Conservation (phyloP, 2,329 filamentous ascomycete genomes). For the Plectosphaerella cucumerina region DNA sequence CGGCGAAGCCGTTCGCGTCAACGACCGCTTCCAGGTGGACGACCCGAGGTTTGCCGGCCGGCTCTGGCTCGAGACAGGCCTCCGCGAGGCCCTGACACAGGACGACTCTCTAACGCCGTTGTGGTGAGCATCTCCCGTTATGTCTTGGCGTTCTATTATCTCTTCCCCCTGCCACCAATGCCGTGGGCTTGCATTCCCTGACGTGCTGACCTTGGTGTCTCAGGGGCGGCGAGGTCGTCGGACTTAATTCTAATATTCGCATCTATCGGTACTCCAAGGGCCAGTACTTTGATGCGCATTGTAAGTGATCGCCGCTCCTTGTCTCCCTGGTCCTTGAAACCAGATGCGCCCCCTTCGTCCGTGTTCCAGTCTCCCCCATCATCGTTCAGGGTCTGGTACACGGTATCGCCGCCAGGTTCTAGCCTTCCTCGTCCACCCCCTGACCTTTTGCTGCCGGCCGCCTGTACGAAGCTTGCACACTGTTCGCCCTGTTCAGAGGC, state of each 20-base stretch:
- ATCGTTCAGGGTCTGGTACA: no score
- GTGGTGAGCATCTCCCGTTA: slow-evolving; percentile 35
- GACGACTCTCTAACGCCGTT: slow-evolving; percentile 27
- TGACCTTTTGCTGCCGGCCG: no score
- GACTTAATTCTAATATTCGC: slow-evolving; percentile 82
- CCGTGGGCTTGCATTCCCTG: not conserved
- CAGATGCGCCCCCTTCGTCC: no score
- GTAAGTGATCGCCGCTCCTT: slow-evolving; percentile 42
- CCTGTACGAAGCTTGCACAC: no score
- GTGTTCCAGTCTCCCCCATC: no score
- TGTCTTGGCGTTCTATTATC: not conserved
- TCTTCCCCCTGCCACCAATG: not conserved
- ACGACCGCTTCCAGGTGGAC: slow-evolving; percentile 82
- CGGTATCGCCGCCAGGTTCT: no score
- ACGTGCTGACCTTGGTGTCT: slow-evolving; percentile 14
- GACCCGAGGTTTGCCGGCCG: slow-evolving; percentile 70
- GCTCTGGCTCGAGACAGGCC: slow-evolving; percentile 73
- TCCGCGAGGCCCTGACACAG: slow-evolving; percentile 56
- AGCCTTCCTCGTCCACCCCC: no score
- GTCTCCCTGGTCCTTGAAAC: no score
- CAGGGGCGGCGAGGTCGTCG: slow-evolving; percentile 82
- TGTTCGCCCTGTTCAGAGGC: no score
- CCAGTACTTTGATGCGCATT: slow-evolving; percentile 91
- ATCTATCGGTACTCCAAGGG: slow-evolving; percentile 83
- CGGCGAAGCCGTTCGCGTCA: slow-evolving; percentile 78